Percentiles rank a stretch among this genome's conserved stretches.
Evolutionary conservation across 78 protist species (phyloP).

Genomic region (Dictyostelium intermedium): DNA sequence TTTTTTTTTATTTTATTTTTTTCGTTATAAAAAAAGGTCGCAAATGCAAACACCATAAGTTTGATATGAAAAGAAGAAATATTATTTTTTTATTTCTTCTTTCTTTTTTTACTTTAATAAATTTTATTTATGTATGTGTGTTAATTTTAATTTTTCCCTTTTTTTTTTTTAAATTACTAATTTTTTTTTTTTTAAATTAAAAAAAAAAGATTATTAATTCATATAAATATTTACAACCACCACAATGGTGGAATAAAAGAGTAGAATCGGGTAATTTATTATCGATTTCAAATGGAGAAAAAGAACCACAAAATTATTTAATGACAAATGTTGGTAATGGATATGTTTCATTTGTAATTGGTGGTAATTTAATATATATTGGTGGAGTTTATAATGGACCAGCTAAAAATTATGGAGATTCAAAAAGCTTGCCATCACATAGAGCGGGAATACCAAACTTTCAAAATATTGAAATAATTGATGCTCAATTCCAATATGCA

Average conservation of each 20-base stretch:
- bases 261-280: slow-evolving; percentile 12
- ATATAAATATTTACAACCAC: neutral
- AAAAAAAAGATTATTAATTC: neutral
- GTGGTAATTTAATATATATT: slow-evolving; percentile 21
- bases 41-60: too few species aligned
- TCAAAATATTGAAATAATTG: neutral
- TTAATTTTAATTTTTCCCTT: too few species aligned
- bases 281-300: neutral
- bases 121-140: too few species aligned
- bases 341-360: slow-evolving; percentile 27
- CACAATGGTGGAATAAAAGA: slow-evolving; percentile 64
- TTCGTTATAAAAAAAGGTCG: too few species aligned
- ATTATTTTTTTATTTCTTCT: too few species aligned
- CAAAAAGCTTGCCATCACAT: slow-evolving; percentile 15
- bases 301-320: slow-evolving; percentile 4
- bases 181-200: too few species aligned
- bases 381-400: slow-evolving; percentile 64
- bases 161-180: too few species aligned
- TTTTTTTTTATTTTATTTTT: too few species aligned
- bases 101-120: too few species aligned
- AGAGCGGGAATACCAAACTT: slow-evolving; percentile 57
- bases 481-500: slow-evolving; percentile 20
- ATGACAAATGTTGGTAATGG: slow-evolving; percentile 78
- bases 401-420: neutral
- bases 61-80: too few species aligned